These are phyloP conservation scores for Inga oerstediana DNA, from an alignment of 306 rosid species.

Conservation along the genomic window DNA sequence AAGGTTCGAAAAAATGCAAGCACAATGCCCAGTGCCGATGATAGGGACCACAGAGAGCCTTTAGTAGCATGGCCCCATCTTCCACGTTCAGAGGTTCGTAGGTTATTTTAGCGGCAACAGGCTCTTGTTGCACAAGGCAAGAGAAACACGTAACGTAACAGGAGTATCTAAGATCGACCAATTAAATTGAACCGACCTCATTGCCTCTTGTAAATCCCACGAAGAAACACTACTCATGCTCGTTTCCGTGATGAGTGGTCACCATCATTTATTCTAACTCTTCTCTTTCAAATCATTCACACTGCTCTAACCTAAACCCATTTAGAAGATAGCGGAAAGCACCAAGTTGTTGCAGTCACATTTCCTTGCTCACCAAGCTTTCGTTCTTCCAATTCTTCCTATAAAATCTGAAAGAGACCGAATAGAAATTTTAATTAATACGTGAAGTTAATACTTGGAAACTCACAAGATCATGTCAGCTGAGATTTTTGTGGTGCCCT, in stretches of 20 bases:
- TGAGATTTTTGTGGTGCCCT: constrained; percentile 61
- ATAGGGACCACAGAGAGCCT: background rate
- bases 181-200: background rate
- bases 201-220: background rate
- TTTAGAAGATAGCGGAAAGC: background rate
- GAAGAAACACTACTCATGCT: background rate
- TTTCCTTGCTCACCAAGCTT: background rate
- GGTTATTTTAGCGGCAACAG: background rate
- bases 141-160: background rate
- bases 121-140: background rate
- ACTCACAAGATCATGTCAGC: constrained; percentile 27
- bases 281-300: background rate
- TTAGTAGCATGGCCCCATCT: background rate
- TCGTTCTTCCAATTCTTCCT: background rate
- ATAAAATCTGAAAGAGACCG: background rate
- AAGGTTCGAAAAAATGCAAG: background rate
- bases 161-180: background rate
- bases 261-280: background rate
- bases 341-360: background rate
- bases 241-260: background rate
- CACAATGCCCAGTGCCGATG: background rate
- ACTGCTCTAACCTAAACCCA: background rate
- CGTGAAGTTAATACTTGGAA: background rate
- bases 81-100: background rate
- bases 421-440: background rate